Conservation (phyloP, 2,329 filamentous ascomycete species). For the Colletotrichum horii region DNA sequence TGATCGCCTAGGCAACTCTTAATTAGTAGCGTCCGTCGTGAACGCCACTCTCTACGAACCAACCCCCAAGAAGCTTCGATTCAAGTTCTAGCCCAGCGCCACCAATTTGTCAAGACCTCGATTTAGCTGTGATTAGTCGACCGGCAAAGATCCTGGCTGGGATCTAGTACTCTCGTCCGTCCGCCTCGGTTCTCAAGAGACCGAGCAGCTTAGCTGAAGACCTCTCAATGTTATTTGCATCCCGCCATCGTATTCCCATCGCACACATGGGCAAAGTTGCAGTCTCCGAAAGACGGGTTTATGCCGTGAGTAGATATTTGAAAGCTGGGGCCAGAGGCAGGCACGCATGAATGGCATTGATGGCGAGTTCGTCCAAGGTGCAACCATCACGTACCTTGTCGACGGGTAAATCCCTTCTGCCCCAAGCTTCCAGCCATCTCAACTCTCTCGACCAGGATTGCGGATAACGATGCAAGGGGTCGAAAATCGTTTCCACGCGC, state of each 20-base stretch:
- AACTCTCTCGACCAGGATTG: neutral
- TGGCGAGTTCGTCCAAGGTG: slow-evolving; percentile 10
- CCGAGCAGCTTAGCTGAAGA: neutral
- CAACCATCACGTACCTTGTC: neutral
- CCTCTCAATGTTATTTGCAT: neutral
- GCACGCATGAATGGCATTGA: neutral
- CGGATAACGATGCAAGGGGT: neutral
- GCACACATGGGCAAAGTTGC: neutral
- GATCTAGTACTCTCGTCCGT: neutral
- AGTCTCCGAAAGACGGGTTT: neutral
- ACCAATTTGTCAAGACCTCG: neutral
- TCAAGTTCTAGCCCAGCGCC: neutral
- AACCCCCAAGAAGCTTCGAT: neutral
- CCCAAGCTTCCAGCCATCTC: slow-evolving; percentile 10
- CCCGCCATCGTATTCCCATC: neutral
- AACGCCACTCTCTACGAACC: neutral
- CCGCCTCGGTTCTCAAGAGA: neutral
- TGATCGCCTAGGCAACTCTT: neutral
- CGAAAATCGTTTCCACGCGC: neutral
- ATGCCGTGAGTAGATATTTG: neutral
- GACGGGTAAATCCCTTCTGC: neutral
- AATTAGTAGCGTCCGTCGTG: neutral
- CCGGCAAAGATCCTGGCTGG: neutral
- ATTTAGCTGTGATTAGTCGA: neutral
- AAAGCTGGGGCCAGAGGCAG: neutral